phyloP scores from a whole-genome alignment of 2,329 filamentous ascomycete species.

The Penicillium sp. region DNA sequence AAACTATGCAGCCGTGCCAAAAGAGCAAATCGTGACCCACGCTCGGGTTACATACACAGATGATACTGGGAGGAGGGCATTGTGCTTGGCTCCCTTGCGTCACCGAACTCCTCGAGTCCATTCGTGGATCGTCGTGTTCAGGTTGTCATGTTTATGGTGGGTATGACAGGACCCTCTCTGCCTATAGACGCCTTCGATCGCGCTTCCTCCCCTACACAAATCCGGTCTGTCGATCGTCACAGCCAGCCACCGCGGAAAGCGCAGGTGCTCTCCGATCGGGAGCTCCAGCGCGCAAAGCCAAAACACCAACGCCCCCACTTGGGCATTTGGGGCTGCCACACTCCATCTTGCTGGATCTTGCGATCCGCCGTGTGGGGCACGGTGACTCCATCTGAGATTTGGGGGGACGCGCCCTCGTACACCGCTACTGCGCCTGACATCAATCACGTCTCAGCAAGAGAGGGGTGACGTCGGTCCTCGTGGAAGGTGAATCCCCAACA shows the following conservation, averaged over 20 bases:
- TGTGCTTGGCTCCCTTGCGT: slow-evolving; percentile 11
- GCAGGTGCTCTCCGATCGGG: slow-evolving; percentile 1
- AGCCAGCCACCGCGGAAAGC: slow-evolving; percentile 14
- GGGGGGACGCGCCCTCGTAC: slow-evolving; percentile 11
- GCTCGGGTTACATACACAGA: slow-evolving; percentile 1
- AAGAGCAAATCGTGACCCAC: neutral
- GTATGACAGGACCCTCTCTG: neutral
- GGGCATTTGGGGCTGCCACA: slow-evolving; percentile 10
- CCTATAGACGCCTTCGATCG: no score
- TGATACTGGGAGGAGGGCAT: no score
- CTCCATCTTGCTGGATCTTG: slow-evolving; percentile 16
- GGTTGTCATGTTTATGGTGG: no score
- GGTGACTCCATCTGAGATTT: slow-evolving; percentile 13
- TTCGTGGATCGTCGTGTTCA: no score
- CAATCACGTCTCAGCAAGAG: neutral
- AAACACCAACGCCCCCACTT: neutral
- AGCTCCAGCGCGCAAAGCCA: slow-evolving; percentile 3
- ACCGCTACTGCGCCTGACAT: slow-evolving; percentile 17
- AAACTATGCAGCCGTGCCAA: neutral
- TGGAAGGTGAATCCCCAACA: no score
- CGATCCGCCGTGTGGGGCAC: slow-evolving; percentile 15
- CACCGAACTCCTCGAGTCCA: neutral
- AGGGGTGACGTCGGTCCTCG: neutral
- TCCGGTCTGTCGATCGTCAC: slow-evolving; percentile 14
- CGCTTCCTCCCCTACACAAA: no score